Conservation (phyloP, 1,284 basidiomycete genomes). For the Leccinum fallax region DNA sequence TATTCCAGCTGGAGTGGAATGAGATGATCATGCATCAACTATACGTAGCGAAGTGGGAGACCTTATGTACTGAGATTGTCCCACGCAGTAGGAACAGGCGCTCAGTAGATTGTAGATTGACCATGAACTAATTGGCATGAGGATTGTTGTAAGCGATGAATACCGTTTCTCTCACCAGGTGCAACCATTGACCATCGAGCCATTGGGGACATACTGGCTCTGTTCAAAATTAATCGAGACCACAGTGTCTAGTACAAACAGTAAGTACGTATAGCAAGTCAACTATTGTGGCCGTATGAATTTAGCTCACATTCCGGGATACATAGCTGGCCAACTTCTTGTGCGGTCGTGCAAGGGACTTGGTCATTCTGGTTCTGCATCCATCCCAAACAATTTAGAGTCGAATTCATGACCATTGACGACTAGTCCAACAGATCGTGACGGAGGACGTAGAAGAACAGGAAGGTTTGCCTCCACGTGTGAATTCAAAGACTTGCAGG, state of each 20-base stretch:
- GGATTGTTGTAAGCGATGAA: neutral
- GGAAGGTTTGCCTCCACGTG: neutral
- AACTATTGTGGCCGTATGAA: neutral
- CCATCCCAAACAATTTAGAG: conserved; percentile 16
- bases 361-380: conserved; percentile 12
- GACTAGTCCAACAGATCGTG: neutral
- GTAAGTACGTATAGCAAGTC: neutral
- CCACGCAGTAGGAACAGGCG: conserved; percentile 26
- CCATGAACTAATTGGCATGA: conserved; percentile 25
- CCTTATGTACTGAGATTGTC: conserved; percentile 17
- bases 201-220: conserved; percentile 18
- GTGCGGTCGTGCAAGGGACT: conserved; percentile 19
- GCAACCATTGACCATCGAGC: conserved; percentile 18
- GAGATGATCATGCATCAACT: neutral
- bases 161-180: conserved; percentile 22
- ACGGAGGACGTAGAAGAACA: neutral
- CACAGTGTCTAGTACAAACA: conserved; percentile 17
- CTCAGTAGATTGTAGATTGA: conserved; percentile 34
- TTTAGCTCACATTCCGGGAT: conserved; percentile 17
- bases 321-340: conserved; percentile 26
- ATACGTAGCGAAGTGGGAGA: conserved; percentile 1
- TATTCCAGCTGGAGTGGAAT: conserved; percentile 21
- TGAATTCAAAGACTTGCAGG: neutral
- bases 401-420: conserved; percentile 11
- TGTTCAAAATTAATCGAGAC: conserved; percentile 21